phyloP scores from a whole-genome alignment of 2,329 filamentous ascomycete species.

The Chaetomiaceae sp. region DNA sequence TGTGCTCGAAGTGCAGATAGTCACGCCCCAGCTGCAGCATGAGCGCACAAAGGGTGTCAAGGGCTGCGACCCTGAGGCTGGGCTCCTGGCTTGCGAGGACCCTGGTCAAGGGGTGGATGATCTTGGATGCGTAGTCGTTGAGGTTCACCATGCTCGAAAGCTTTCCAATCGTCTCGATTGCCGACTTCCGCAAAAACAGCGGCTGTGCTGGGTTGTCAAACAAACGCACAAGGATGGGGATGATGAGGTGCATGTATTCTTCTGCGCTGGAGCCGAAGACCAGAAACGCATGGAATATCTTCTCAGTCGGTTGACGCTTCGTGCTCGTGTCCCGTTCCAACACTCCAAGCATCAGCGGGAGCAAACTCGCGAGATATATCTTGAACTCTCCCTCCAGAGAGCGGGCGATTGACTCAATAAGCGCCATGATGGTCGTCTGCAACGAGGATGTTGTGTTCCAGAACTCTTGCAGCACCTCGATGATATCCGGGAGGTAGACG shows the following conservation, averaged over 20 bases:
- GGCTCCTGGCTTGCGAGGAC: conserved; percentile 71
- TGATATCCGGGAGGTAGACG: conserved; percentile 80
- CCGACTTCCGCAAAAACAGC: conserved; percentile 71
- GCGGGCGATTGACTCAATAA: conserved; percentile 90
- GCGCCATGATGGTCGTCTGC: conserved; percentile 83
- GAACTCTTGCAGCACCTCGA: conserved; percentile 81
- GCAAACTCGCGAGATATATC: conserved; percentile 80
- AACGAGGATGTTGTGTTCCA: conserved; percentile 78
- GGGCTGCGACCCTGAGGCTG: conserved; percentile 69
- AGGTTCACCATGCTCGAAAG: conserved; percentile 95
- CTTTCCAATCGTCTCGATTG: conserved; percentile 91
- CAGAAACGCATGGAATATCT: conserved; percentile 88
- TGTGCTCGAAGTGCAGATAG: conserved; percentile 89
- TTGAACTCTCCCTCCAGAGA: conserved; percentile 98
- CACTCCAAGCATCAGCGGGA: conserved; percentile 91
- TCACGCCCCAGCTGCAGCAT: conserved; percentile 96
- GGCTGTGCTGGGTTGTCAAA: conserved; percentile 88
- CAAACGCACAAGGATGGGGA: conserved; percentile 88
- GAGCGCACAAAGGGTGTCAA: conserved; percentile 90
- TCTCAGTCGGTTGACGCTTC: conserved; percentile 77
- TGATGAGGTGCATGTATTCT: conserved; percentile 98
- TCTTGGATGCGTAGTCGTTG: conserved; percentile 92
- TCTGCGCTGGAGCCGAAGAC: conserved; percentile 94
- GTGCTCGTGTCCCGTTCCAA: conserved; percentile 77
- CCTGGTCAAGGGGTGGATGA: conserved; percentile 87